Conservation (phyloP, 2,329 filamentous ascomycete species). For the Ophiosphaerella korrae region DNA sequence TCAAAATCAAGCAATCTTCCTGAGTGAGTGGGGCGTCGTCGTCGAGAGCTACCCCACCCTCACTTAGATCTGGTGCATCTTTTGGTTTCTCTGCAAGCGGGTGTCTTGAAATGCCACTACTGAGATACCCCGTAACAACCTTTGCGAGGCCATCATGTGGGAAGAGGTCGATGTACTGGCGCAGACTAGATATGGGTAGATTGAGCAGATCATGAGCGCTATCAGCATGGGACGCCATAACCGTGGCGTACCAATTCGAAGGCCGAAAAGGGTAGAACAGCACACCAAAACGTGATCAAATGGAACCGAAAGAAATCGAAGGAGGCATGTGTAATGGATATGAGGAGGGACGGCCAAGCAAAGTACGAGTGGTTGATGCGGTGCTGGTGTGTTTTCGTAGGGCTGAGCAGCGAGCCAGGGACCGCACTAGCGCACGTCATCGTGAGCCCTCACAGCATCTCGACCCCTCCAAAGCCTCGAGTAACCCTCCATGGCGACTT, state of each 20-base stretch:
- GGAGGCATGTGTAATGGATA: background rate
- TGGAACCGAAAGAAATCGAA: conserved; percentile 1
- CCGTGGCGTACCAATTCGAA: background rate
- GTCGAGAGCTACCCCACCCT: conserved; percentile 44
- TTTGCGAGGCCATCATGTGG: conserved; percentile 82
- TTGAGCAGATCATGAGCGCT: conserved; percentile 55
- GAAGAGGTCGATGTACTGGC: conserved; percentile 82
- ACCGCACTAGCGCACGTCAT: conserved; percentile 33
- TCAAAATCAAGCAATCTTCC: conserved; percentile 80
- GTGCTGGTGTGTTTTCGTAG: conserved; percentile 32
- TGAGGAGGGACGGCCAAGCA: background rate
- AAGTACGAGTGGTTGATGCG: conserved; percentile 18
- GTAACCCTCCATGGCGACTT: conserved; percentile 25
- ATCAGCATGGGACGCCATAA: conserved; percentile 43
- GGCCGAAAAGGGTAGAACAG: background rate
- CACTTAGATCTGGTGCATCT: conserved; percentile 53
- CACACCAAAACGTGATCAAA: background rate
- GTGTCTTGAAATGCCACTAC: conserved; percentile 84
- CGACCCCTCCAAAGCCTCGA: conserved; percentile 14
- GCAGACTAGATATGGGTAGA: conserved; percentile 77
- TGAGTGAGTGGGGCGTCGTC: conserved; percentile 66
- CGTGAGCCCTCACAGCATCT: conserved; percentile 17
- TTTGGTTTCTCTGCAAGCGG: conserved; percentile 53
- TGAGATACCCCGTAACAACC: conserved; percentile 80
- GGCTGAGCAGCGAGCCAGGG: conserved; percentile 25